Conservation (phyloP, 331 rosid genomes). For the Malus hybrid region DNA sequence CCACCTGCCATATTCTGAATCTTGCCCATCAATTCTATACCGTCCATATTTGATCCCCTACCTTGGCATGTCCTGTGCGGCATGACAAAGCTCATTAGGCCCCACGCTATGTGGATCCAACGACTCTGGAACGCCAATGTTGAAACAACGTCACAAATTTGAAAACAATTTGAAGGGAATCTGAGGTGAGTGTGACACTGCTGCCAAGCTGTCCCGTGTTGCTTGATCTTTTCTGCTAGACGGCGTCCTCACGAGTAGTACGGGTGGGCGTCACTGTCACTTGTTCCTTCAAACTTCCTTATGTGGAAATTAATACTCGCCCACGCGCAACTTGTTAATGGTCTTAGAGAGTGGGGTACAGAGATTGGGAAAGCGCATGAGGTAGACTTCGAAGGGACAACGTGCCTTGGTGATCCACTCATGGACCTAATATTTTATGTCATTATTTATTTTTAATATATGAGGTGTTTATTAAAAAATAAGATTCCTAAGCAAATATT, state of each 20-base stretch:
- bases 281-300: background rate
- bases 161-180: conserved; percentile 3
- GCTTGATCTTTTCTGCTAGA: background rate
- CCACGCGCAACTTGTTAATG: background rate
- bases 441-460: background rate
- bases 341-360: background rate
- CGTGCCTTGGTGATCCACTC: background rate
- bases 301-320: background rate
- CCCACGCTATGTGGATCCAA: background rate
- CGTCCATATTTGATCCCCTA: background rate
- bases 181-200: conserved; percentile 11
- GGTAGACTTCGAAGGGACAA: background rate
- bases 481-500: background rate
- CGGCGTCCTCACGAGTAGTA: background rate
- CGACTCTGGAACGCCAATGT: background rate
- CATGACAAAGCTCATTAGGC: background rate
- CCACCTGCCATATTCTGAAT: background rate
- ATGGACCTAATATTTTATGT: background rate
- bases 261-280: background rate
- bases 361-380: background rate
- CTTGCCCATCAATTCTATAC: background rate
- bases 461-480: background rate
- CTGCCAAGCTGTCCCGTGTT: conserved; percentile 17
- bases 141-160: conserved; percentile 1
- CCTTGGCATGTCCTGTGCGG: background rate